Percentiles rank a stretch among this genome's conserved stretches.
phyloP scores from a whole-genome alignment of 2,329 filamentous ascomycete genomes.

The Epichloe gansuensis region DNA sequence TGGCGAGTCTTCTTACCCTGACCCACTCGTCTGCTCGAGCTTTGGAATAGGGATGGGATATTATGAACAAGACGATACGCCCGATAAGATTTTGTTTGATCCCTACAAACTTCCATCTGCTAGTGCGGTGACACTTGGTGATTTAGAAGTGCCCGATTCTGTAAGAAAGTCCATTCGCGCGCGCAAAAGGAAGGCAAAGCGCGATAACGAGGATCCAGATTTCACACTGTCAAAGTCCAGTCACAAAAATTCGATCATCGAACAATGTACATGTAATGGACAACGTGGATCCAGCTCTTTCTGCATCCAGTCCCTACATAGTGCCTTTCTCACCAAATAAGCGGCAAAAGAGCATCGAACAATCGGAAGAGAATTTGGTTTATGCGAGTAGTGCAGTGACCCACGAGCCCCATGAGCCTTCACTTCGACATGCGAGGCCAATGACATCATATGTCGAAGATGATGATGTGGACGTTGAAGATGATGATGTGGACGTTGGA shows the following conservation, averaged over 20 bases:
- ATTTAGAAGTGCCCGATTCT: conserved; percentile 39
- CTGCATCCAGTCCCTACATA: conserved; percentile 15
- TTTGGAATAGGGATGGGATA: conserved; percentile 48
- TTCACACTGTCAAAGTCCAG: conserved; percentile 33
- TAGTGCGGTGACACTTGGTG: conserved; percentile 28
- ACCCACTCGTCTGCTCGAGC: conserved; percentile 33
- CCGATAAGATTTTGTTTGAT: conserved; percentile 48
- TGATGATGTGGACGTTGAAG: conserved; percentile 28
- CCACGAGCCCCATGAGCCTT: conserved; percentile 28
- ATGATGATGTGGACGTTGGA: conserved; percentile 22
- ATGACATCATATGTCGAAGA: conserved; percentile 37
- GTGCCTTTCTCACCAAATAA: neutral
- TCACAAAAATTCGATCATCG: conserved; percentile 23
- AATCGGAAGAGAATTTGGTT: conserved; percentile 6
- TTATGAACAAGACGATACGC: conserved; percentile 45
- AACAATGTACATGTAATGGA: conserved; percentile 20
- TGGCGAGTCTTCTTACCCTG: conserved; percentile 30
- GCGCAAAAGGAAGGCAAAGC: conserved; percentile 39
- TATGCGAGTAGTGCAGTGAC: conserved; percentile 20
- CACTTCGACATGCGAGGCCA: conserved; percentile 40
- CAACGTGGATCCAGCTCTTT: conserved; percentile 43
- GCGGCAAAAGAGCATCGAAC: conserved; percentile 5
- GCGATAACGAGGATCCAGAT: conserved; percentile 43
- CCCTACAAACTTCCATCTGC: conserved; percentile 41
- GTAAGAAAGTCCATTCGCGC: conserved; percentile 42